Evolutionary conservation across 169 alveolate species (phyloP).

Genomic region (Cryptosporidium ubiquitum): DNA sequence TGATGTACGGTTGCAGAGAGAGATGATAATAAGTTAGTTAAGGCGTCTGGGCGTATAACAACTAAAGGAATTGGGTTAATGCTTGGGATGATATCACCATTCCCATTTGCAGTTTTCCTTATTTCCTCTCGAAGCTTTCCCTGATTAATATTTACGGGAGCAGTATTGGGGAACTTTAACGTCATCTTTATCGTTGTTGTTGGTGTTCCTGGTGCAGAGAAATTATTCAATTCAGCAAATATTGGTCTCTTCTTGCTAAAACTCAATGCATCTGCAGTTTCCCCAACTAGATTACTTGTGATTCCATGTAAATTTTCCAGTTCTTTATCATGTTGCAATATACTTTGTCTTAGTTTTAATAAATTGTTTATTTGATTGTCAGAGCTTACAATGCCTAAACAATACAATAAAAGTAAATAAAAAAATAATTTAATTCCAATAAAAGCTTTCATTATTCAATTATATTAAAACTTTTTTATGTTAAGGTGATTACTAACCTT

Average conservation of each 20-base stretch:
- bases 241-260: conserved; percentile 52
- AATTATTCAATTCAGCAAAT: conserved; percentile 26
- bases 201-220: conserved; percentile 17
- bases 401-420: neutral
- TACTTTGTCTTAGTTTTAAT: conserved; percentile 17
- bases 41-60: conserved; percentile 68
- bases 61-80: conserved; percentile 70
- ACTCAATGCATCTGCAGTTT: conserved; percentile 67
- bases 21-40: conserved; percentile 53
- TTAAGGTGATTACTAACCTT: neutral
- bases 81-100: conserved; percentile 2
- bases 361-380: conserved; percentile 22
- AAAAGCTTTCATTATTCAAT: conserved; percentile 9
- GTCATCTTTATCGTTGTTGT: conserved; percentile 69
- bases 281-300: conserved; percentile 54
- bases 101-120: conserved; percentile 36
- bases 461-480: neutral
- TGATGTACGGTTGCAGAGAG: conserved; percentile 73
- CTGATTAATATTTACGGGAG: conserved; percentile 43
- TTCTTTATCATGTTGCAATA: conserved; percentile 66
- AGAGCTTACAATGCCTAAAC: neutral
- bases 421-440: conserved; percentile 6
- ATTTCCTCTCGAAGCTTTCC: conserved; percentile 65
- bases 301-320: conserved; percentile 44
- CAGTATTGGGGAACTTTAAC: conserved; percentile 60